Percentiles rank a stretch among this genome's conserved stretches.
These are phyloP conservation scores for Aspergillus flavus DNA, from an alignment of 2,329 filamentous ascomycete species.

Conservation along the genomic window DNA sequence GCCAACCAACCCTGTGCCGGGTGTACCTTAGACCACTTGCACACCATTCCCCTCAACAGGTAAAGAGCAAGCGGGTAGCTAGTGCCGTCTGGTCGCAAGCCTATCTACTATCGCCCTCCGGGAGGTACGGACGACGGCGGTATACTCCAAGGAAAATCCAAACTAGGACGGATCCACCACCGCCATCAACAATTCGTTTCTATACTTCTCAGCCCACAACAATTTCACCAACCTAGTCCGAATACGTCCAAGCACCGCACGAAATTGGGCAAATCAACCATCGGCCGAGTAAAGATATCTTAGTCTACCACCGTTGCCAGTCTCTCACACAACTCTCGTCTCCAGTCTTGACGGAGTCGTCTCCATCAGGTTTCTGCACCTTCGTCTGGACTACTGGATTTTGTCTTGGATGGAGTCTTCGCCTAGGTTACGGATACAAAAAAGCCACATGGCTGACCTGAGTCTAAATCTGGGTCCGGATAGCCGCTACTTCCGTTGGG, in stretches of 20 bases:
- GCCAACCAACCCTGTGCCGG: neutral
- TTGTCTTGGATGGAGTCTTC: neutral
- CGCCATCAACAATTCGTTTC: neutral
- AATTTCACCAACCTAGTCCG: neutral
- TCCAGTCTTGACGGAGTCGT: neutral
- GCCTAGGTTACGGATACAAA: neutral
- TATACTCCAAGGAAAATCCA: neutral
- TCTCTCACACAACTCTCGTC: neutral
- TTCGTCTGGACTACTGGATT: slow-evolving; percentile 10
- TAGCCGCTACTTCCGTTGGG: slow-evolving; percentile 3
- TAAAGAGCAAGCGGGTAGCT: neutral
- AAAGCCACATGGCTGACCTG: slow-evolving; percentile 9
- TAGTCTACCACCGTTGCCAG: neutral
- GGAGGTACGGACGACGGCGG: neutral
- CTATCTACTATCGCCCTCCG: neutral
- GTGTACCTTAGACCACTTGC: neutral
- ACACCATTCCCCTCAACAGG: neutral
- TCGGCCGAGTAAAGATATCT: slow-evolving; percentile 2
- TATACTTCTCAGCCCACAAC: neutral
- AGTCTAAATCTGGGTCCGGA: slow-evolving; percentile 5
- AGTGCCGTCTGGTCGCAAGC: neutral
- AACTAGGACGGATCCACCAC: neutral
- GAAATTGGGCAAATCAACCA: neutral
- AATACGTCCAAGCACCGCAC: neutral
- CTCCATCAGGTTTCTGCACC: neutral